Evolutionary conservation across 2,329 filamentous ascomycete species (phyloP).

Genomic region (Clonostachys sp.): DNA sequence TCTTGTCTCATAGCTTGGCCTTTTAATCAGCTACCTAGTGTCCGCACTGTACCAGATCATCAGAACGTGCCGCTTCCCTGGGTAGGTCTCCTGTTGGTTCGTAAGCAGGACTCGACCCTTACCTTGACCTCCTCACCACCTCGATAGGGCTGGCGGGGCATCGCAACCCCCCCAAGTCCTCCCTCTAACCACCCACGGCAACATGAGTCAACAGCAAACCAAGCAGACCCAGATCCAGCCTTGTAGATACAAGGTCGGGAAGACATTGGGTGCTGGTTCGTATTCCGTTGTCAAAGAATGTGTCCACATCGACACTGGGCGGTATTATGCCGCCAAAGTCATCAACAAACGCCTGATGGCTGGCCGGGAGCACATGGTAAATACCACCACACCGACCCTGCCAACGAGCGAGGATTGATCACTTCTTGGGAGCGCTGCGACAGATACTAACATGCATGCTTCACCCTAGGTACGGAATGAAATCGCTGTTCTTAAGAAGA

Average conservation of each 20-base stretch:
- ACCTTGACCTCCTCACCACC: background rate
- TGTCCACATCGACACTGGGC: constrained; percentile 94
- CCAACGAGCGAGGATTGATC: background rate
- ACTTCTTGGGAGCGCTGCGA: background rate
- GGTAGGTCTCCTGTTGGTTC: background rate
- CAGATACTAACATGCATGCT: too few species aligned
- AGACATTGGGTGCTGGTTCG: constrained; percentile 92
- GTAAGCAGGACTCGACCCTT: background rate
- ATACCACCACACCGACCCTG: constrained; percentile 8
- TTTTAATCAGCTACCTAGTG: too few species aligned
- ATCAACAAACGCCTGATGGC: constrained; percentile 99
- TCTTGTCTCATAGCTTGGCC: too few species aligned
- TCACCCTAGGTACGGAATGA: constrained; percentile 79
- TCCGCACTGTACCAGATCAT: background rate
- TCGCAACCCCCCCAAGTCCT: background rate
- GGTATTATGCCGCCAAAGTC: constrained; percentile 98
- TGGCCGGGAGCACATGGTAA: constrained; percentile 94
- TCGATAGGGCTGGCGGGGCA: too few species aligned
- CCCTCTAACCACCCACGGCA: background rate
- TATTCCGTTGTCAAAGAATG: constrained; percentile 99
- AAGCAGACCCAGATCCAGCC: constrained; percentile 71
- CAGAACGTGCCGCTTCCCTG: background rate
- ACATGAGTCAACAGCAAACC: constrained; percentile 6
- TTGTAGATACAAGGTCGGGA: constrained; percentile 97
- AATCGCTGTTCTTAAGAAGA: constrained; percentile 92